Percentiles rank a stretch among this genome's conserved stretches.
Conservation (phyloP, 2,329 filamentous ascomycete species). For the Chaetomium sp. region DNA sequence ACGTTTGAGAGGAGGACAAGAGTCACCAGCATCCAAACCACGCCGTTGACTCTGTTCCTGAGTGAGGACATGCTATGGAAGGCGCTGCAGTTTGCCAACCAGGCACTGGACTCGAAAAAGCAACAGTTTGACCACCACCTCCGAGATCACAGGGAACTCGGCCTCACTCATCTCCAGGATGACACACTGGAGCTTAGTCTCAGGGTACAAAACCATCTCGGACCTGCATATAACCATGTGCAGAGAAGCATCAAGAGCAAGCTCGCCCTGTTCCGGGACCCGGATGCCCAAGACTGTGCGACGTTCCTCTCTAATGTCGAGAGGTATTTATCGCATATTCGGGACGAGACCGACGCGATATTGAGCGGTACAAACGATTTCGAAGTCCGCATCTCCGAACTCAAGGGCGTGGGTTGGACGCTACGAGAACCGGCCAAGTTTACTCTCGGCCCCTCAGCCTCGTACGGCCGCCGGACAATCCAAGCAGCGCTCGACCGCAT, state of each 20-base stretch:
- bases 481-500: slow-evolving; percentile 55
- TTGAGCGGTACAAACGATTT: slow-evolving; percentile 51
- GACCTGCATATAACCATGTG: slow-evolving; percentile 50
- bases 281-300: slow-evolving; percentile 47
- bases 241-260: slow-evolving; percentile 48
- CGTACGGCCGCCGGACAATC: slow-evolving; percentile 49
- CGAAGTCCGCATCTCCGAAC: slow-evolving; percentile 50
- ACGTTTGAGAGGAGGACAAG: slow-evolving; percentile 46
- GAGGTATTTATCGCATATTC: slow-evolving; percentile 41
- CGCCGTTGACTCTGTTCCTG: slow-evolving; percentile 50
- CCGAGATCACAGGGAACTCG: slow-evolving; percentile 37
- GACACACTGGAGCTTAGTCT: slow-evolving; percentile 51
- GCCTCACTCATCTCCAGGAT: slow-evolving; percentile 47
- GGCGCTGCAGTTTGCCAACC: slow-evolving; percentile 47
- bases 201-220: slow-evolving; percentile 53
- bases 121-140: slow-evolving; percentile 47
- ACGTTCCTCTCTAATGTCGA: slow-evolving; percentile 49
- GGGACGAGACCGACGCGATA: slow-evolving; percentile 47
- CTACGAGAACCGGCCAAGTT: slow-evolving; percentile 51
- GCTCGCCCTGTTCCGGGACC: slow-evolving; percentile 50
- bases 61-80: slow-evolving; percentile 54
- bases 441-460: slow-evolving; percentile 46
- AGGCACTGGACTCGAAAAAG: slow-evolving; percentile 46
- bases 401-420: slow-evolving; percentile 51
- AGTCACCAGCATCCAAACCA: slow-evolving; percentile 51